Evolutionary conservation across 257 asterid genomes (phyloP).

Genomic region (Solanum chmielewskii): DNA sequence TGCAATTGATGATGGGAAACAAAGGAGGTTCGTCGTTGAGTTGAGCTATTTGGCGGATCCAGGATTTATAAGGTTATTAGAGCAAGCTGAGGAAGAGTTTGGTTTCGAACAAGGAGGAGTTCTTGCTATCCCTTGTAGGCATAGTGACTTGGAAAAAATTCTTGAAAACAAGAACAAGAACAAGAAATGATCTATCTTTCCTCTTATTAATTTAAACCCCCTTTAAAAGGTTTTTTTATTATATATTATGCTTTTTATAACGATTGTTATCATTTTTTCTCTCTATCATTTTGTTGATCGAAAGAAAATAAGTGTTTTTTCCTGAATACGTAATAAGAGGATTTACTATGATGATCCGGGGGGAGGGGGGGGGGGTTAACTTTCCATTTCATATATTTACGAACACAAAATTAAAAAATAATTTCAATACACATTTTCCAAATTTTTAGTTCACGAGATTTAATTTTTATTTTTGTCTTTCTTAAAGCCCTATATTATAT

Average conservation of each 20-base stretch:
- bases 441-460: neutral
- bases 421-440: too few species aligned
- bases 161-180: neutral
- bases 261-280: too few species aligned
- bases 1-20: constrained; percentile 27
- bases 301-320: neutral
- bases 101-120: constrained; percentile 35
- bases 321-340: neutral
- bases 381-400: neutral
- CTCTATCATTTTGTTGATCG: neutral
- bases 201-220: neutral
- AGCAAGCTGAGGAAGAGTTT: constrained; percentile 39
- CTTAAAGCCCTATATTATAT: too few species aligned
- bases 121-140: constrained; percentile 40
- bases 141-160: constrained; percentile 24
- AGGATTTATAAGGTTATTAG: constrained; percentile 26
- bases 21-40: constrained; percentile 21
- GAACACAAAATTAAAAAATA: too few species aligned
- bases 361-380: too few species aligned
- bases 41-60: constrained; percentile 27
- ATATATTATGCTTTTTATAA: neutral
- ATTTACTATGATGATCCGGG: neutral
- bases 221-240: neutral
- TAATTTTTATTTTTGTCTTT: too few species aligned
- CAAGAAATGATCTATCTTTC: neutral